Evolutionary conservation across 176 grass and related monocot genomes (phyloP), one percentile per base, ranked within the genome.

Genomic region (Saccharum officinarum): DNA sequence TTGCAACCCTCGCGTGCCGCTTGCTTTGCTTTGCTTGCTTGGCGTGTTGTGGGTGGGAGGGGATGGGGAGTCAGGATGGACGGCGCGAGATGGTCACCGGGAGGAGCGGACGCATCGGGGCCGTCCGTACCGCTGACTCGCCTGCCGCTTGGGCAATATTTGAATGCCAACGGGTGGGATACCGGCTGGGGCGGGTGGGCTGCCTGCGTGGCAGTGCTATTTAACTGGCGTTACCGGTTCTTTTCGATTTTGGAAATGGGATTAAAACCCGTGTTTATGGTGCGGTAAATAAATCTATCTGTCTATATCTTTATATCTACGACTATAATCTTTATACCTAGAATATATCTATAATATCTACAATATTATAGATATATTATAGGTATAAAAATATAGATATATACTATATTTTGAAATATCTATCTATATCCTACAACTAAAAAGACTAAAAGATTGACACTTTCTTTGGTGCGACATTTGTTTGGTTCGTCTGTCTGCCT

Each of bases 131-230:
- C 26, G 11, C 23, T 18, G 78, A 75, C 34, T 37, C 26, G 42
- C 5, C 10, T 76, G 63, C 82, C 78, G 71, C 82, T 73, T 88
- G 57, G 33, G 39, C 78, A 62, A 39, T 17, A 68, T 92, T 92
- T 92, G 86, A 92, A 92, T 88, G 73, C 66, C 82, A 92, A 92
- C 90, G 90, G 90, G 59, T 75, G 82, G 81, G 78, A 52, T 52
- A 50, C 85, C 76, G 86, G 81, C 36, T 72, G 16, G 18, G 39
- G 6, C 28, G 70, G 83, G 74, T 71, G 12, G 12, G 83, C 2
- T 44, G 83, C 49, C 39, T 2, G 26, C 50, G 81, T 30, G 17
- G 17, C 14, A 8, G 23, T 9, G 10, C 2, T 34, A 67, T 34
- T 46, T 23, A 63, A 64, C 25, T 2, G 40, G 13, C 7, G 44